A percentile compares a stretch with the other conserved stretches of the same genome.
These are phyloP conservation scores for Chaetomiaceae sp. DNA, from an alignment of 2,329 filamentous ascomycete species.

Conservation along the genomic window DNA sequence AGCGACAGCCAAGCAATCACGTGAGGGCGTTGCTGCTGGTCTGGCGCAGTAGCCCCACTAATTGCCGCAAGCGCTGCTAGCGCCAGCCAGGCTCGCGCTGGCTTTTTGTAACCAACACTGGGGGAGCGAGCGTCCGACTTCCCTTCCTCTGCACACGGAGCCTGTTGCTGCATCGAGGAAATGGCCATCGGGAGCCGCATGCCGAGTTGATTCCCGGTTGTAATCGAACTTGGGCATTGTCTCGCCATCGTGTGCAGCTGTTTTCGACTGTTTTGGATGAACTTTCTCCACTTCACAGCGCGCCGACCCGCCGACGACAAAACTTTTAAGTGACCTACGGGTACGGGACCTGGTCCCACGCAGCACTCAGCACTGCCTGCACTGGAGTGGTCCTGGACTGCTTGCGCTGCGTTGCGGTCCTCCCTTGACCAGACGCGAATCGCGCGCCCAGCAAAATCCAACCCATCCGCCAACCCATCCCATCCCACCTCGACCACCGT, in stretches of 20 bases:
- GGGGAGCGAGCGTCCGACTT: slow-evolving; percentile 16
- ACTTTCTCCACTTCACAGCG: slow-evolving; percentile 7
- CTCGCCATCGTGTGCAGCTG: slow-evolving; percentile 14
- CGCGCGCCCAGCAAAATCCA: slow-evolving; percentile 25
- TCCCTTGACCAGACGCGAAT: slow-evolving; percentile 24
- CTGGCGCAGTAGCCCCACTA: slow-evolving; percentile 14
- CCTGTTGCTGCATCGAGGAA: slow-evolving; percentile 14
- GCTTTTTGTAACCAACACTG: slow-evolving; percentile 25
- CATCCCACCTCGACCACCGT: slow-evolving; percentile 11
- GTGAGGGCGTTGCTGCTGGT: slow-evolving; percentile 7
- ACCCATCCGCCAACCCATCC: not conserved
- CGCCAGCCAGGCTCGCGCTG: slow-evolving; percentile 22
- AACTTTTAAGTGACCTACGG: slow-evolving; percentile 22
- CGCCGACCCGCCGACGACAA: slow-evolving; percentile 18
- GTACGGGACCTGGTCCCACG: too few species aligned
- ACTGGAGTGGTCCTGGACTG: not conserved
- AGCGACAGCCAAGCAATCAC: slow-evolving; percentile 8
- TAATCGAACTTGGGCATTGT: slow-evolving; percentile 14
- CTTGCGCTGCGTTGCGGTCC: not conserved
- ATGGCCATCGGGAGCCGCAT: slow-evolving; percentile 17
- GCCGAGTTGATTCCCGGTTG: slow-evolving; percentile 6
- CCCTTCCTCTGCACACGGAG: slow-evolving; percentile 16
- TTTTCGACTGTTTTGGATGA: slow-evolving; percentile 28
- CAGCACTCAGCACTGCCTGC: not conserved
- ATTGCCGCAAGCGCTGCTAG: slow-evolving; percentile 18